Evolutionary conservation across 1,284 basidiomycete genomes (phyloP), one percentile per base, ranked within the genome.

Genomic region (Pseudozyma hubeiensis): DNA sequence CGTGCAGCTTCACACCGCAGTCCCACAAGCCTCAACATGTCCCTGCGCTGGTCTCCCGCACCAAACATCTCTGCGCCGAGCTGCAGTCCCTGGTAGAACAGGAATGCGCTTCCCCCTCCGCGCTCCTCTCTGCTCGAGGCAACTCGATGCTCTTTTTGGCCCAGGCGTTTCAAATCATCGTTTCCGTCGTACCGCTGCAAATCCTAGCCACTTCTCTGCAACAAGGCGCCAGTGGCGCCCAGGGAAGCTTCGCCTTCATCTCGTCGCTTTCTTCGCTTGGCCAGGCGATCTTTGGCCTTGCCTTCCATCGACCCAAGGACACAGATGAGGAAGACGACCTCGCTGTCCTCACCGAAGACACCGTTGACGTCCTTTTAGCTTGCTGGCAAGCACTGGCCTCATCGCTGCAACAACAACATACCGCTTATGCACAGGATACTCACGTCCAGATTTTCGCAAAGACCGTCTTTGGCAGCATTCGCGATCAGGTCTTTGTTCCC

Each of bases 281-380:
- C 29, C 55, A 57, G 16, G 45, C 48, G 30, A 65, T 73, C 30
- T 79, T 77, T 33, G 56, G 46, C 8, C 67, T 79, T 19, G 76
- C 77, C 2, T 79, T 78, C 40, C 59, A 65, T n/a, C 40, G 63
- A 33, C 57, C 64, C n/a, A 60, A 53, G 39, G 59, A 75, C 17
- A 60, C 69, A 0, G 60, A 64, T 31, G 74, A 80, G 24, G 78
- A 77, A 35, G 78, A 80, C 33, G 77, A 77, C 13, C 68, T 79
- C 11, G 64, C 51, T 16, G 65, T 67, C 1, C 64, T 79, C 37
- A 68, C 68, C 29, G 78, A 80, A 45, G 74, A 77, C 35, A 55
- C 66, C 10, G 53, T 73, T 39, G 69, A 77, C 39, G 58, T 61
- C 11, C 53, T 77, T 13, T 24, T 80, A 53, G 63, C 58, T 41